phyloP scores from a whole-genome alignment of 805 yeast genomes.

The Brettanomyces sp. region DNA sequence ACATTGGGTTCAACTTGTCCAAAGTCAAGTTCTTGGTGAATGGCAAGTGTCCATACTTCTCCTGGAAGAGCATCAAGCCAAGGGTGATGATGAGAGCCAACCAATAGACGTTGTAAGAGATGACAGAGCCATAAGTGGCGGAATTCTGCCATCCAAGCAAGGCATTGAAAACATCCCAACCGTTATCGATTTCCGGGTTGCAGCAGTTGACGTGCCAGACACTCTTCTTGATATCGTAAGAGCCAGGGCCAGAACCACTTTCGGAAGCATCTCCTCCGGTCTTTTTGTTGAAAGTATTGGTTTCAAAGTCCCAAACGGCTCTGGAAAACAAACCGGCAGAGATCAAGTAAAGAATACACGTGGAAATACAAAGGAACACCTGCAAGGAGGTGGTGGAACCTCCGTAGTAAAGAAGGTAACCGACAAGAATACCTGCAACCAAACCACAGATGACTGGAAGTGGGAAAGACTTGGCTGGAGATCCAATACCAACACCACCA shows the following conservation, averaged over 20 bases:
- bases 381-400: constrained; percentile 81
- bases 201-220: constrained; percentile 99
- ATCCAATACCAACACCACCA: constrained; percentile 81
- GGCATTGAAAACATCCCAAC: constrained; percentile 97
- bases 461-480: constrained; percentile 61
- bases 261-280: constrained; percentile 97
- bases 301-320: constrained; percentile 86
- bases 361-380: constrained; percentile 76
- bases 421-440: constrained; percentile 66
- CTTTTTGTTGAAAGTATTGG: constrained; percentile 46
- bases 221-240: constrained; percentile 67
- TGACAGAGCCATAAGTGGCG: constrained; percentile 87
- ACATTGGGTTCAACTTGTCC: constrained; percentile 60
- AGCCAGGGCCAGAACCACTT: constrained; percentile 89
- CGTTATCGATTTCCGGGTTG: constrained; percentile 83
- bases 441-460: constrained; percentile 87
- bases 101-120: constrained; percentile 90
- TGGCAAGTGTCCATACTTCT: constrained; percentile 75
- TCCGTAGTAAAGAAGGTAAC: constrained; percentile 66
- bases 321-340: constrained; percentile 90
- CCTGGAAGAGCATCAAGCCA: constrained; percentile 66
- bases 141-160: constrained; percentile 95
- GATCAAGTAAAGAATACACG: constrained; percentile 81
- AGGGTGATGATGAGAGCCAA: constrained; percentile 47
- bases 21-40: constrained; percentile 41